Conservation (phyloP, 106 monocot genomes). For the Dactylorhiza incarnata region DNA sequence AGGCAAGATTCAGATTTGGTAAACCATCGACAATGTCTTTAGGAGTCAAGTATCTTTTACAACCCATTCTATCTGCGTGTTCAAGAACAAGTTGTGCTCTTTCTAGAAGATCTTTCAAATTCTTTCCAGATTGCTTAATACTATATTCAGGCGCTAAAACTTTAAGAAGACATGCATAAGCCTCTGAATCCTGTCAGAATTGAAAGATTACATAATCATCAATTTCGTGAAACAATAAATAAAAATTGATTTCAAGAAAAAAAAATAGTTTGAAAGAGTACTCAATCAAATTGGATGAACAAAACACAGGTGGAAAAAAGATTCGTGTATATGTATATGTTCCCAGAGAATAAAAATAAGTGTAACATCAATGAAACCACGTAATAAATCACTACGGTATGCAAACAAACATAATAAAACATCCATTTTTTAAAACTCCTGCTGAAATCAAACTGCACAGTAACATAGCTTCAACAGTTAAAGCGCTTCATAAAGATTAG, state of each 20-base stretch:
- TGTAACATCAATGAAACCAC: background rate
- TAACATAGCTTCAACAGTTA: background rate
- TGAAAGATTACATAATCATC: background rate
- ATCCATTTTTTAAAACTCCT: background rate
- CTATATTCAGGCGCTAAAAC: conserved; percentile 78
- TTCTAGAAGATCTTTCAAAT: conserved; percentile 55
- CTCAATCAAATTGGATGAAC: background rate
- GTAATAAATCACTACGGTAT: background rate
- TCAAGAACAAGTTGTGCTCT: conserved; percentile 84
- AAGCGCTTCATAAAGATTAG: background rate
- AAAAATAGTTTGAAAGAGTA: background rate
- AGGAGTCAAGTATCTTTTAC: conserved; percentile 89
- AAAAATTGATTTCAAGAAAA: background rate
- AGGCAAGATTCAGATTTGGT: conserved; percentile 86
- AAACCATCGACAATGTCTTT: conserved; percentile 86
- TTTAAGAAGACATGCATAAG: conserved; percentile 69
- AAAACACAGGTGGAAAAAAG: background rate
- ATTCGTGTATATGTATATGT: background rate
- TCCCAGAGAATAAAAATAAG: background rate
- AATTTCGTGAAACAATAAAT: conserved; percentile 1
- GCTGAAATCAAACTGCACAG: background rate
- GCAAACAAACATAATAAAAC: background rate
- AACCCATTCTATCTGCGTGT: conserved; percentile 93
- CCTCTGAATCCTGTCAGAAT: conserved; percentile 69
- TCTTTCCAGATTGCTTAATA: conserved; percentile 28